Evolutionary conservation across 2,329 filamentous ascomycete genomes (phyloP), one percentile per base, ranked within the genome.

Genomic region (Pestalotiopsis sp.): DNA sequence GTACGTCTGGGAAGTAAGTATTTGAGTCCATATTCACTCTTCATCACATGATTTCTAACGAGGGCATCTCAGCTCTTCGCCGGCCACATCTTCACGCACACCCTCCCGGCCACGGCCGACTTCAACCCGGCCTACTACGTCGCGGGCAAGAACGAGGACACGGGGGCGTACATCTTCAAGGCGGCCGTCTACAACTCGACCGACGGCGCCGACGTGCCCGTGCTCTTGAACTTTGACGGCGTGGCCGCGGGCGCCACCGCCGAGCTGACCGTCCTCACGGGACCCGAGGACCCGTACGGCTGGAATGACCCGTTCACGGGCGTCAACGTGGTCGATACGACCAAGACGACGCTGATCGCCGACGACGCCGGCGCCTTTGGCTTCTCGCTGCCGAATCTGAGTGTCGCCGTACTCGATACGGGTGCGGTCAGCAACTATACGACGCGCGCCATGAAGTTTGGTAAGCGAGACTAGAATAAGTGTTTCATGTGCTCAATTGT

Each of bases 121-220:
- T 82, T 85, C 65, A 79, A 80, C 12, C 86, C 86, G 0, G 76
- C 85, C 0, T 88, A 82, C 76, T 87, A 83, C 72, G 86, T 87
- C 3, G 81, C 85, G 0, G 86, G 86, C 1, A 80, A 76, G 71
- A 83, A 84, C 69, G 76, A 82, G 41, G 78, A 79, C 11, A 80
- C 77, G 38, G 80, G 79, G 1, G 78, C 78, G 4, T 76, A 82
- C 61, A 79, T 87, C 68, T 85, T 86, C 80, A 88, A 88, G 77
- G 83, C 79, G 3, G 84, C 84, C 14, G 84, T 84, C 0, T 88
- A 87, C 76, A 88, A 88, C 78, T 82, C 83, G 0, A 86, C 85
- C 5, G 77, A 82, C 57, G 72, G 75, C 17, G 82, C 77, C 1
- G 77, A 82, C 1, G 81, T 87, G 2, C 82, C 83, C 0, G 80